Evolutionary conservation across 495 filamentous ascomycete species (phyloP).

Genomic region (Glonium stellatum): DNA sequence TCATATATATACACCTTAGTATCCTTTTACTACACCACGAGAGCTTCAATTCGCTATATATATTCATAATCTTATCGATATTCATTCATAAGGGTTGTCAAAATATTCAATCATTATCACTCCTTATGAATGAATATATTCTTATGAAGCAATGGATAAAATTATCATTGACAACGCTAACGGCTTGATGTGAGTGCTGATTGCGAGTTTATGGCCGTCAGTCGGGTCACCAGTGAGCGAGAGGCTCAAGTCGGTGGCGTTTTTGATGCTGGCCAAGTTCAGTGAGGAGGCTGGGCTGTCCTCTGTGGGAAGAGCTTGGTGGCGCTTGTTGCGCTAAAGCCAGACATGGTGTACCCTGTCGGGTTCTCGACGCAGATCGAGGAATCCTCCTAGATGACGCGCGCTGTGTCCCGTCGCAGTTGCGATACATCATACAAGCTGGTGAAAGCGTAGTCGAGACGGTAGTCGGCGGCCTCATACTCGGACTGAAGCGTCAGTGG

Average conservation of each 20-base stretch:
- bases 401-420: neutral
- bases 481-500: constrained; percentile 45
- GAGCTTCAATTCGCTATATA: neutral
- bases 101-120: neutral
- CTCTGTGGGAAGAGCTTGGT: neutral
- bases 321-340: neutral
- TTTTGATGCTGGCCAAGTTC: neutral
- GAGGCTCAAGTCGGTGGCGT: neutral
- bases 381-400: neutral
- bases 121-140: neutral
- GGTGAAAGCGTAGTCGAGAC: neutral
- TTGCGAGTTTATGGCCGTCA: too few species aligned
- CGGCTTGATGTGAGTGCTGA: too few species aligned
- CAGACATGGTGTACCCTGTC: neutral
- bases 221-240: too few species aligned
- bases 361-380: neutral
- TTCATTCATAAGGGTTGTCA: neutral
- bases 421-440: neutral
- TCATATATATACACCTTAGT: too few species aligned
- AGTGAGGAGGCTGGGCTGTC: neutral
- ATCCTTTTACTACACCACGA: neutral
- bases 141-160: neutral
- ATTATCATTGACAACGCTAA: neutral
- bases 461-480: neutral
- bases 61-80: neutral